Evolutionary conservation across 805 yeast species (phyloP).

Genomic region (Lipomyces anomalus): DNA sequence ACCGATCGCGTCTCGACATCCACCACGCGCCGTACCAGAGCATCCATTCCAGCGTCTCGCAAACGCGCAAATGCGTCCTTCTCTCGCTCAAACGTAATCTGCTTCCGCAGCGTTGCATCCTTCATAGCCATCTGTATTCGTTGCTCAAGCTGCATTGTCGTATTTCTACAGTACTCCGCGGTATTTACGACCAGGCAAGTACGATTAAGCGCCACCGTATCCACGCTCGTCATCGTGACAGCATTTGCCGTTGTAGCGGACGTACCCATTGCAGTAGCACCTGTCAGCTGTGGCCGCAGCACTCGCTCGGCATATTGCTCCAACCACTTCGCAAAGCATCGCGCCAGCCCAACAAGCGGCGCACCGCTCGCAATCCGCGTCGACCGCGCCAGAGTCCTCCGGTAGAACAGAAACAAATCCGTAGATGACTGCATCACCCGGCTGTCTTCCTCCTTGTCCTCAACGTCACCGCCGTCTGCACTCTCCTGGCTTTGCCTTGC

Average conservation of each 20-base stretch:
- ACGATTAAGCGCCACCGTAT: background rate
- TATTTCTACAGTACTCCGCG: slow-evolving; percentile 79
- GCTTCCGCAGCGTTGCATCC: slow-evolving; percentile 40
- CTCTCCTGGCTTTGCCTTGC: slow-evolving; percentile 24
- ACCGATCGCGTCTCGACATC: slow-evolving; percentile 56
- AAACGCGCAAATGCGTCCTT: slow-evolving; percentile 52
- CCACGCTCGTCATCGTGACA: slow-evolving; percentile 46
- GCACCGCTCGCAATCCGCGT: slow-evolving; percentile 47
- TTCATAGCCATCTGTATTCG: slow-evolving; percentile 42
- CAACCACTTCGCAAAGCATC: slow-evolving; percentile 62
- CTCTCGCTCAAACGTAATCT: slow-evolving; percentile 48
- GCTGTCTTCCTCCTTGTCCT: slow-evolving; percentile 45
- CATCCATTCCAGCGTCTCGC: slow-evolving; percentile 52
- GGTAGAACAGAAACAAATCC: slow-evolving; percentile 73
- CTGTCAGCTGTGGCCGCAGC: slow-evolving; percentile 47
- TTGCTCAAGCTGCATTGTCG: slow-evolving; percentile 71
- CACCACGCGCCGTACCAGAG: slow-evolving; percentile 54
- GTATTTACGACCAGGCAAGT: slow-evolving; percentile 70
- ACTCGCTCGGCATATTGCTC: slow-evolving; percentile 50
- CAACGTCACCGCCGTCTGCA: slow-evolving; percentile 31
- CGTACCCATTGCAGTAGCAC: slow-evolving; percentile 4
- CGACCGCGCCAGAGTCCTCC: slow-evolving; percentile 66
- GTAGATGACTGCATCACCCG: slow-evolving; percentile 81
- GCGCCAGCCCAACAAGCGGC: slow-evolving; percentile 44
- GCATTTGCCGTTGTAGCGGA: slow-evolving; percentile 48